Conservation (phyloP, 129 eudicot species). For the Pulicaria dysenterica region DNA sequence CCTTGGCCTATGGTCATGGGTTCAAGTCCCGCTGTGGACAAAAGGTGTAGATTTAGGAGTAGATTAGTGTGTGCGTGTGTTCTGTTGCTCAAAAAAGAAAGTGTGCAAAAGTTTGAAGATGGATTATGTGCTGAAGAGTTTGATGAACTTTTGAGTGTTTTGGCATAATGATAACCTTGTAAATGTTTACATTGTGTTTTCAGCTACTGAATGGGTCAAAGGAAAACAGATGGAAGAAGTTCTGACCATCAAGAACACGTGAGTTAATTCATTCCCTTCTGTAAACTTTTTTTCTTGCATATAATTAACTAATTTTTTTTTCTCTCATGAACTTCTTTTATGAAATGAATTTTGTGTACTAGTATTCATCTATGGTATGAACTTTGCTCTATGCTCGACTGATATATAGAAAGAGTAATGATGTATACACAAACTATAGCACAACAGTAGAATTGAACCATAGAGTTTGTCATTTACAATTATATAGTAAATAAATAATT, state of each 20-base stretch:
- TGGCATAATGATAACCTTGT: conserved; percentile 3
- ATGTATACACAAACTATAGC: background rate
- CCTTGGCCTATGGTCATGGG: no score
- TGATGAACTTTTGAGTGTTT: conserved; percentile 3
- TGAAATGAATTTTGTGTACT: background rate
- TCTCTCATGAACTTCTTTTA: background rate
- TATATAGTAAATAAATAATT: no score
- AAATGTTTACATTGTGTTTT: conserved; percentile 26
- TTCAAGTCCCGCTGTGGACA: no score
- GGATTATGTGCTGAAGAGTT: background rate
- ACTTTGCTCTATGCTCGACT: background rate
- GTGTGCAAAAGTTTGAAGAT: background rate
- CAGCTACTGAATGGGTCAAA: conserved; percentile 99
- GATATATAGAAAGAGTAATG: background rate
- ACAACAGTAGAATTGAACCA: no score
- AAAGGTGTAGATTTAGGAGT: no score
- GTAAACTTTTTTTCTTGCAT: background rate
- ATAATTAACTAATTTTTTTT: background rate
- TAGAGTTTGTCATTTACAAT: no score
- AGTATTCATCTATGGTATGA: background rate
- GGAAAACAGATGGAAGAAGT: conserved; percentile 95
- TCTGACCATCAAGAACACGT: conserved; percentile 81
- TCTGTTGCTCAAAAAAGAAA: no score
- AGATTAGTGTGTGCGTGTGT: no score
- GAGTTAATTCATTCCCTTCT: conserved; percentile 30